Evolutionary conservation across 140 eudicot genomes (phyloP), one percentile per base, ranked within the genome.

Genomic region (Stevia rebaudiana): DNA sequence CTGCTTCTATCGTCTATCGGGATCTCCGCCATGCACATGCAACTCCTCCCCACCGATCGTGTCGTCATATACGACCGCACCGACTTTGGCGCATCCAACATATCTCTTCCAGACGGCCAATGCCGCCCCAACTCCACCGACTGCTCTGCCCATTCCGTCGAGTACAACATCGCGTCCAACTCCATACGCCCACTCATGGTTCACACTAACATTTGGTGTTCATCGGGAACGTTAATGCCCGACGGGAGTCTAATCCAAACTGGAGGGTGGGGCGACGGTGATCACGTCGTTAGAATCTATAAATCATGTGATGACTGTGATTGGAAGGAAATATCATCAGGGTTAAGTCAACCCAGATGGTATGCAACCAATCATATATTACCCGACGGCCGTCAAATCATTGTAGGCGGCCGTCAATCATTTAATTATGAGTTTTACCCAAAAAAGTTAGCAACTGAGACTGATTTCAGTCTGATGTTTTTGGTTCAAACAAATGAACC

Each of bases 11-110:
- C 72, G 0, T 77, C 35, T 75, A 74, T 74, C 0, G 95, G 95
- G 56, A 80, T 86, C 12, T 66, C 84, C 1, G 84, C 95, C 76
- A 86, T 86, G 95, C 95, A 82, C 95, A 86, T 86, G 95, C 95
- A 86, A 51, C 89, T 86, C 59, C 79, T 86, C 13, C 67, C 74
- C 33, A 72, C 49, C 71, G 89, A 86, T 70, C 85, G 86, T 0
- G 89, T 86, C 3, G 44, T 82, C 3, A 82, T 86, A 0, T 86
- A 63, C 62, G 95, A 86, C 54, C 80, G 95, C 4, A 86, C 95
- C 0, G 86, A 86, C 8, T 86, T 80, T 47, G 95, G 95, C 2
- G 28, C 19, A 0, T 86, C 95, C 6, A 86, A 86, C 67, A 17
- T 86, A 18, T 72, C 81, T 3, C 67, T 86, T 2, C 52, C 87